phyloP scores from a whole-genome alignment of 2,329 filamentous ascomycete genomes.

The Arthrobotrys pseudoclavata region DNA sequence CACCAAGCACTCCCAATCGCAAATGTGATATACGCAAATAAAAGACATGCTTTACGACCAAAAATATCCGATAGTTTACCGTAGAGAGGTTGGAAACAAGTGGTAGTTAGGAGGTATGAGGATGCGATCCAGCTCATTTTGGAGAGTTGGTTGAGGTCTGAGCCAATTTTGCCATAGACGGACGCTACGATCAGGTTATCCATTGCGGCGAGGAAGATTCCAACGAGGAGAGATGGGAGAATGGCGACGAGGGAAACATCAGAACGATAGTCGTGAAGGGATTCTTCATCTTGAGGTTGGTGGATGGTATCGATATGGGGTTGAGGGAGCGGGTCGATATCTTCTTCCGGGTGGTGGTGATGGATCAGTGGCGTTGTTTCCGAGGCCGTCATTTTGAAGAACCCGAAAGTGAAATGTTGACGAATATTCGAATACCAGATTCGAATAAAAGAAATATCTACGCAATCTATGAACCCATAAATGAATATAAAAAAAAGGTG shows the following conservation, averaged over 20 bases:
- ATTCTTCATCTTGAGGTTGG: constrained; percentile 30
- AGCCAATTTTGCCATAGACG: constrained; percentile 83
- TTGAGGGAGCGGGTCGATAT: constrained; percentile 11
- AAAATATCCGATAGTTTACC: constrained; percentile 80
- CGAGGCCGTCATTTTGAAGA: constrained; percentile 11
- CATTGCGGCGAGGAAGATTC: constrained; percentile 77
- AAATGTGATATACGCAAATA: constrained; percentile 76
- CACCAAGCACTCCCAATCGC: constrained; percentile 75
- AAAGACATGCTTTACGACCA: constrained; percentile 75
- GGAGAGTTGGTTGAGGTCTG: constrained; percentile 79
- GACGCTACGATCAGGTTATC: constrained; percentile 78
- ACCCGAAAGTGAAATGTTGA: not conserved
- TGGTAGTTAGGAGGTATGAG: constrained; percentile 79
- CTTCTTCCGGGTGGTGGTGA: constrained; percentile 20
- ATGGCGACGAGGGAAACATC: constrained; percentile 41
- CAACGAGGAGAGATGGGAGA: constrained; percentile 52
- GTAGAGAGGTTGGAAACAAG: constrained; percentile 81
- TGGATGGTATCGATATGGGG: not conserved
- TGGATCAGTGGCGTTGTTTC: constrained; percentile 16
- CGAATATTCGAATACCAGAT: constrained; percentile 15
- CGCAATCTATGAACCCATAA: constrained; percentile 5
- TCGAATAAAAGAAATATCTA: not conserved
- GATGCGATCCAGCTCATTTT: constrained; percentile 82
- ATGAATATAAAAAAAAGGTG: not conserved
- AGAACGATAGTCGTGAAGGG: constrained; percentile 32